A percentile compares a stretch with the other conserved stretches of the same genome.
Conservation (phyloP, 2,329 filamentous ascomycete species). For the Drechslerella coelobrocha region DNA sequence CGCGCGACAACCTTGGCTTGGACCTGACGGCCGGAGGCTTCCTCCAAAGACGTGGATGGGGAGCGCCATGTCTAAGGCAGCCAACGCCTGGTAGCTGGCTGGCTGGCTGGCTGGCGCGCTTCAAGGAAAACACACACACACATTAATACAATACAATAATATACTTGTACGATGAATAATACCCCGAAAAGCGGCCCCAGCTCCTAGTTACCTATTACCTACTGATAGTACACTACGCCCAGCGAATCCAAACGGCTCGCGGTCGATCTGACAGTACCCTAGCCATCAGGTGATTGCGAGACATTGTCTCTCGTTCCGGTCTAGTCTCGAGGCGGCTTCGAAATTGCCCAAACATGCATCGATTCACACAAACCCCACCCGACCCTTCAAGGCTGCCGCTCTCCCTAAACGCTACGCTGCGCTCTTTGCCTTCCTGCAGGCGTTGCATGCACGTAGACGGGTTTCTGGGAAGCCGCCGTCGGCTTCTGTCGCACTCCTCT, state of each 20-base stretch:
- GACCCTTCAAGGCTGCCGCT: not conserved
- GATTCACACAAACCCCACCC: not conserved
- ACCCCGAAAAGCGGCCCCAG: no score
- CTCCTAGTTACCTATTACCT: no score
- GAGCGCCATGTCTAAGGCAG: slow-evolving; percentile 42
- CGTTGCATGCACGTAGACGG: slow-evolving; percentile 23
- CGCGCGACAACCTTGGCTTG: slow-evolving; percentile 8
- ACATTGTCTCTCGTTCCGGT: slow-evolving; percentile 24
- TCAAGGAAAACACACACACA: slow-evolving; percentile 1
- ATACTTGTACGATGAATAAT: no score
- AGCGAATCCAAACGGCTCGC: no score
- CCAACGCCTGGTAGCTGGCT: no score
- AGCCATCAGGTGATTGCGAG: slow-evolving; percentile 36
- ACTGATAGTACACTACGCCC: no score
- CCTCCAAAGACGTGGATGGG: not conserved
- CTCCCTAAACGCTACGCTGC: not conserved
- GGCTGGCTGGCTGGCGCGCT: no score
- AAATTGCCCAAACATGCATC: slow-evolving; percentile 37
- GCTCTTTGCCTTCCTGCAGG: slow-evolving; percentile 2
- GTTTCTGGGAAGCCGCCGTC: slow-evolving; percentile 47
- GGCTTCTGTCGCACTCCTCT: slow-evolving; percentile 40
- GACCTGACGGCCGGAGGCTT: slow-evolving; percentile 22
- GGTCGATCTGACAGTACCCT: no score
- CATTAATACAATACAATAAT: no score
- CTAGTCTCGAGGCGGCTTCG: slow-evolving; percentile 24